Evolutionary conservation across 2,329 filamentous ascomycete genomes (phyloP).

Genomic region (Alternaria solani): DNA sequence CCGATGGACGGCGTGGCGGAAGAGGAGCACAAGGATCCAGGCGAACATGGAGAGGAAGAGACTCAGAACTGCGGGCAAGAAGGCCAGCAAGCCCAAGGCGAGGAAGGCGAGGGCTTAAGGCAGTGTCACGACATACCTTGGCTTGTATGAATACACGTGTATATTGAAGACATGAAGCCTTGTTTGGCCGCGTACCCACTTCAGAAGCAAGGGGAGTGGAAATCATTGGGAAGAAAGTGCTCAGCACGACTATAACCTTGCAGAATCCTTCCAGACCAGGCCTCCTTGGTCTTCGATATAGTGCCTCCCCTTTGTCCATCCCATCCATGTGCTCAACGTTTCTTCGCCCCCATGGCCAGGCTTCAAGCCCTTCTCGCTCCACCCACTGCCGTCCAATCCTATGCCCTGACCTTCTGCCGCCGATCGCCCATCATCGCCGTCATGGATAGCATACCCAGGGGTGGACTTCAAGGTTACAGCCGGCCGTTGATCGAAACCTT

Average conservation of each 20-base stretch:
- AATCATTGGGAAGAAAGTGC: background rate
- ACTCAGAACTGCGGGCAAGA: constrained; percentile 57
- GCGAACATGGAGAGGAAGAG: constrained; percentile 64
- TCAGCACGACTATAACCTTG: constrained; percentile 30
- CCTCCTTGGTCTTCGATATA: constrained; percentile 64
- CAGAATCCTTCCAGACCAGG: constrained; percentile 56
- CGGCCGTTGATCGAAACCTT: constrained; percentile 73
- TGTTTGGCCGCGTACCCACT: background rate
- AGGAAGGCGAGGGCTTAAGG: constrained; percentile 30
- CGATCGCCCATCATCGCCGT: constrained; percentile 52
- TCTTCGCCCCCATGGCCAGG: constrained; percentile 78
- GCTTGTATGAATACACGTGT: constrained; percentile 9
- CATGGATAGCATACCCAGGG: constrained; percentile 70
- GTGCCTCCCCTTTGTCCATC: constrained; percentile 76
- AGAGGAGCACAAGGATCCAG: constrained; percentile 61
- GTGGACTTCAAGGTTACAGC: constrained; percentile 73
- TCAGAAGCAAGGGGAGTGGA: background rate
- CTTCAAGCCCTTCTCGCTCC: constrained; percentile 65
- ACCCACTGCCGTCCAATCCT: constrained; percentile 73
- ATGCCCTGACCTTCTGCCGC: constrained; percentile 67
- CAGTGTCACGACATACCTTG: background rate
- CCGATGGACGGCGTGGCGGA: constrained; percentile 71
- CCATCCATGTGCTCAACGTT: constrained; percentile 74
- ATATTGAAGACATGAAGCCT: constrained; percentile 2
- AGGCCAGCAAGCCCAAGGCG: constrained; percentile 41